phyloP scores from a whole-genome alignment of 2,329 filamentous ascomycete genomes.

The Talaromyces amestolkiae region DNA sequence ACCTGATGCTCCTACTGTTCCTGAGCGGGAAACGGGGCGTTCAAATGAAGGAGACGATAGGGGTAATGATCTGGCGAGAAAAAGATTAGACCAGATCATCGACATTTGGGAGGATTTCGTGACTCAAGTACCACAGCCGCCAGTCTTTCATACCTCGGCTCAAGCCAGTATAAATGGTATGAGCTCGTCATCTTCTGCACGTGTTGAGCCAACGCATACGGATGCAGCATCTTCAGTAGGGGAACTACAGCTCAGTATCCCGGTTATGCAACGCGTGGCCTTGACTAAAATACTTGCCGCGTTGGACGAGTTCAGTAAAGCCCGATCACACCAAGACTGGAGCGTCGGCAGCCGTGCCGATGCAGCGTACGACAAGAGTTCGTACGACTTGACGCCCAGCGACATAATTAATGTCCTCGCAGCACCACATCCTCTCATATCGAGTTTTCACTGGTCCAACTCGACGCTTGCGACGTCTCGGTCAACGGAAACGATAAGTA shows the following conservation, averaged over 20 bases:
- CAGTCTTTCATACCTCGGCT: not conserved
- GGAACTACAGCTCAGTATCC: not conserved
- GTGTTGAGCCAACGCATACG: not conserved
- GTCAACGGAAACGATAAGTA: not conserved
- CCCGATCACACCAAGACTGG: not conserved
- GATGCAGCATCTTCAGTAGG: not conserved
- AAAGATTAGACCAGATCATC: no score
- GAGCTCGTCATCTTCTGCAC: not conserved
- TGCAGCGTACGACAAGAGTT: not conserved
- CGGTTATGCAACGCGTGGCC: not conserved
- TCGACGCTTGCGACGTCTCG: not conserved
- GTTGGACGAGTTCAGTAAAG: constrained; percentile 1
- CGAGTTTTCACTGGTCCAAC: not conserved
- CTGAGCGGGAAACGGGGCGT: not conserved
- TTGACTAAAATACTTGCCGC: not conserved
- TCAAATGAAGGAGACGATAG: no score
- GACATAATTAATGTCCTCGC: constrained; percentile 12
- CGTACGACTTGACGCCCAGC: not conserved
- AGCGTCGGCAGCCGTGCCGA: not conserved
- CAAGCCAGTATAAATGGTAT: not conserved
- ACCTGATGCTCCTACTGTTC: not conserved
- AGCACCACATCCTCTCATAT: not conserved
- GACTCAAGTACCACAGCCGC: not conserved
- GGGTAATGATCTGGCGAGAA: not conserved
- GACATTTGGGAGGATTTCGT: not conserved